These are phyloP conservation scores for Botrytis pseudocinerea DNA, from an alignment of 2,329 filamentous ascomycete genomes.

Conservation along the genomic window DNA sequence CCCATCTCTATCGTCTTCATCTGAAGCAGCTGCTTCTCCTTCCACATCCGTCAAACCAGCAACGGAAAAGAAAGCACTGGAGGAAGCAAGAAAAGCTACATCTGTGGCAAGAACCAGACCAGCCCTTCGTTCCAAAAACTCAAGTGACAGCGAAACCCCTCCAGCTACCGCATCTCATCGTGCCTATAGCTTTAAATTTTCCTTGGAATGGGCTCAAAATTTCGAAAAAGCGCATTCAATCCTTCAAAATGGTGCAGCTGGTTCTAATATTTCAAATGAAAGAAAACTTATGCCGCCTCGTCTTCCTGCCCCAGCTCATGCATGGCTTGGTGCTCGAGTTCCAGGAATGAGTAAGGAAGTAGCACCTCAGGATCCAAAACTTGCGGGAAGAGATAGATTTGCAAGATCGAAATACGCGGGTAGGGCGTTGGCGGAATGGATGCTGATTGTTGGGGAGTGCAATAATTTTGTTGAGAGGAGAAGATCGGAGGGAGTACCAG, in stretches of 20 bases:
- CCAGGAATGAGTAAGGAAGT: conserved; percentile 37
- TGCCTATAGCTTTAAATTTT: conserved; percentile 72
- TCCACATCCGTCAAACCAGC: conserved; percentile 4
- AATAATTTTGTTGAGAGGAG: conserved; percentile 79
- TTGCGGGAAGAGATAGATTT: conserved; percentile 27
- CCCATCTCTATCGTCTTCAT: conserved; percentile 43
- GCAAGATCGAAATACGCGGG: conserved; percentile 62
- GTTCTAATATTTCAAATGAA: conserved; percentile 42
- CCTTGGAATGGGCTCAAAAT: conserved; percentile 62
- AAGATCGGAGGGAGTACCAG: conserved; percentile 69
- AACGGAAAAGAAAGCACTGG: conserved; percentile 49
- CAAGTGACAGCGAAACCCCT: conserved; percentile 56
- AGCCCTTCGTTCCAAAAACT: conserved; percentile 52
- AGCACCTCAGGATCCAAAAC: conserved; percentile 33
- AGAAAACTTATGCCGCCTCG: conserved; percentile 67
- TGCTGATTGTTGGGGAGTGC: conserved; percentile 71
- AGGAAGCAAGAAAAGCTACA: conserved; percentile 52
- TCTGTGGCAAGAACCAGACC: conserved; percentile 46
- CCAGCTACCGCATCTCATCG: conserved; percentile 47
- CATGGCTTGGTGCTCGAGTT: conserved; percentile 51
- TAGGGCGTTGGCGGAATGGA: conserved; percentile 77
- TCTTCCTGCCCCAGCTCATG: conserved; percentile 70
- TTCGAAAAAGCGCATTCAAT: conserved; percentile 42
- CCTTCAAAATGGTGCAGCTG: conserved; percentile 19
- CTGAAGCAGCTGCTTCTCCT: conserved; percentile 24